A percentile compares a stretch with the other conserved stretches of the same genome.
Conservation (phyloP, 331 rosid species). For the Dryas integrifolia region DNA sequence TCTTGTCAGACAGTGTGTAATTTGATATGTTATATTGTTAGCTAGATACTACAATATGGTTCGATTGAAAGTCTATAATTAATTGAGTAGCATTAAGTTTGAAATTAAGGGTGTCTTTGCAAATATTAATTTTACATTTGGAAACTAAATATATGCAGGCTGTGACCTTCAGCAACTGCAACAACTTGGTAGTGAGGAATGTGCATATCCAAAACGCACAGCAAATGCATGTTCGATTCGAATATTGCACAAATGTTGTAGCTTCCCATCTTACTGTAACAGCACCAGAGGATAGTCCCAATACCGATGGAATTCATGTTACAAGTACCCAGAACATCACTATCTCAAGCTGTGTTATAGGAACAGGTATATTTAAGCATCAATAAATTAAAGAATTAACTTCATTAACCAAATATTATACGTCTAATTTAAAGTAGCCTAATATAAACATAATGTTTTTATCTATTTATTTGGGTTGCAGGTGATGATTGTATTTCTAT, state of each 20-base stretch:
- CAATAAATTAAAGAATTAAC: not conserved
- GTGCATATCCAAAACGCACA: conserved; percentile 49
- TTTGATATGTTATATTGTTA: too few relatives aligned
- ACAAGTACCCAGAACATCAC: conserved; percentile 46
- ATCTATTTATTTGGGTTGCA: not conserved
- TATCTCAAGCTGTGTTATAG: conserved; percentile 46
- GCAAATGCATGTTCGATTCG: conserved; percentile 55
- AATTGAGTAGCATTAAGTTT: not conserved
- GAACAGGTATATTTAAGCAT: conserved; percentile 47
- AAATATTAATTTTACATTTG: too few relatives aligned
- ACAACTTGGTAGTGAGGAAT: conserved; percentile 42
- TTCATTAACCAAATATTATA: too few relatives aligned
- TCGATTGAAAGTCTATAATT: not conserved
- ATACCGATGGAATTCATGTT: conserved; percentile 79
- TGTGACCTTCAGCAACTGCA: conserved; percentile 46
- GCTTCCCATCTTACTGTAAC: conserved; percentile 42
- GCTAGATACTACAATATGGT: too few relatives aligned
- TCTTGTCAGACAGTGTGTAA: too few relatives aligned
- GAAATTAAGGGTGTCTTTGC: conserved; percentile 33
- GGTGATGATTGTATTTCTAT: conserved; percentile 44
- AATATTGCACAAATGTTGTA: conserved; percentile 35
- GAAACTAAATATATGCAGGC: conserved; percentile 40
- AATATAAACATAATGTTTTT: not conserved
- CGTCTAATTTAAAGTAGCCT: too few relatives aligned
- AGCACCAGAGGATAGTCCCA: conserved; percentile 63